phyloP scores from a whole-genome alignment of 495 filamentous ascomycete genomes.

The Usnea hakonensis region DNA sequence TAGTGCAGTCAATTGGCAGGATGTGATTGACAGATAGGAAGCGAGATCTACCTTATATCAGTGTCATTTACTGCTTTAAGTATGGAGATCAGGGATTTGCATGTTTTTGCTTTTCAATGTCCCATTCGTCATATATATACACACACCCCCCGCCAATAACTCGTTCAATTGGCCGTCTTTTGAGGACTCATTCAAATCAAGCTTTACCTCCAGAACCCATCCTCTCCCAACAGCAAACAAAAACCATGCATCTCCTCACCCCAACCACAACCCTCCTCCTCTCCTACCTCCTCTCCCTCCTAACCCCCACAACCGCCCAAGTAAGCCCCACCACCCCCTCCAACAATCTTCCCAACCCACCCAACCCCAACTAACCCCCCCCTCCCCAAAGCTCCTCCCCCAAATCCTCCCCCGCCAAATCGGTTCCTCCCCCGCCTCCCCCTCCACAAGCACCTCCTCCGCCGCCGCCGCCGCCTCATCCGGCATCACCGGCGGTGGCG shows the following conservation, averaged over 20 bases:
- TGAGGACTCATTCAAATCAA: background rate
- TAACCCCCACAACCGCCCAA: background rate
- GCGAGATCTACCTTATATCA: too few species aligned
- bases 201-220: background rate
- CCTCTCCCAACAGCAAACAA: background rate
- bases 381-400: background rate
- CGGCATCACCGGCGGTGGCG: background rate
- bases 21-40: background rate
- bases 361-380: background rate
- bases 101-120: background rate
- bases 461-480: background rate
- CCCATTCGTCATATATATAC: too few species aligned
- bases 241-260: background rate
- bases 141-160: background rate
- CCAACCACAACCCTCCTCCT: background rate
- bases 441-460: background rate
- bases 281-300: background rate
- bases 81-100: background rate
- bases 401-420: background rate
- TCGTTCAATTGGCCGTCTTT: background rate
- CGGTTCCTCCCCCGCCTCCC: background rate
- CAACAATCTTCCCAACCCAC: background rate
- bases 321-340: background rate
- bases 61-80: too few species aligned
- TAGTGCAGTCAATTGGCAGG: background rate